Evolutionary conservation across 495 filamentous ascomycete genomes (phyloP).

Genomic region (Tricharina praecox): DNA sequence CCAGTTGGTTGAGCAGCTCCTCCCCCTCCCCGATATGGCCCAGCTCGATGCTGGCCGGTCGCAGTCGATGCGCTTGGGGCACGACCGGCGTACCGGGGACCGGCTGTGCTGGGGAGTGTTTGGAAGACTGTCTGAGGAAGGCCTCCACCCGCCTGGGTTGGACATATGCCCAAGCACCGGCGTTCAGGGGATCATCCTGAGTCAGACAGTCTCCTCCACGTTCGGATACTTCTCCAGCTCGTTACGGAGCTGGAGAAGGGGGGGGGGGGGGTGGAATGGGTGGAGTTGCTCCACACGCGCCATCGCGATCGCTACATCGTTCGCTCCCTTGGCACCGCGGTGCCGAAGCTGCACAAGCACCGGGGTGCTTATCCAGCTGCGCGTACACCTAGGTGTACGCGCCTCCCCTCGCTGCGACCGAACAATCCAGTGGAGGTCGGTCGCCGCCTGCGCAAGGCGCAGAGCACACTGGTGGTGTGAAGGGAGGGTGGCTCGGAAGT

Average conservation of each 20-base stretch:
- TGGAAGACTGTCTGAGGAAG: slow-evolving; percentile 55
- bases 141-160: slow-evolving; percentile 96
- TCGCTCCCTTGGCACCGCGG: too few species aligned
- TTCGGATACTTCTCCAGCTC: slow-evolving; percentile 94
- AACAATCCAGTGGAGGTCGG: too few species aligned
- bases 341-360: too few species aligned
- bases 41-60: slow-evolving; percentile 68
- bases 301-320: too few species aligned
- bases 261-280: too few species aligned
- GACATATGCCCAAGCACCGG: slow-evolving; percentile 83
- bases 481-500: too few species aligned
- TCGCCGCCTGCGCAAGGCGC: too few species aligned
- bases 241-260: slow-evolving; percentile 86
- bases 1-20: slow-evolving; percentile 67
- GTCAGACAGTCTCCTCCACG: slow-evolving; percentile 86
- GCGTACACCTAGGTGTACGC: too few species aligned
- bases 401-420: too few species aligned
- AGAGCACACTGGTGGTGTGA: too few species aligned
- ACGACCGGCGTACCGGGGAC: slow-evolving; percentile 93
- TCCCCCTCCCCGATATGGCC: slow-evolving; percentile 89
- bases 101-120: slow-evolving; percentile 91
- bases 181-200: slow-evolving; percentile 95
- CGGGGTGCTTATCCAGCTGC: too few species aligned
- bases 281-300: slow-evolving; percentile 93
- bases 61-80: slow-evolving; percentile 79